Conservation (phyloP, 2,329 filamentous ascomycete species). For the Cordyceps cicadae region DNA sequence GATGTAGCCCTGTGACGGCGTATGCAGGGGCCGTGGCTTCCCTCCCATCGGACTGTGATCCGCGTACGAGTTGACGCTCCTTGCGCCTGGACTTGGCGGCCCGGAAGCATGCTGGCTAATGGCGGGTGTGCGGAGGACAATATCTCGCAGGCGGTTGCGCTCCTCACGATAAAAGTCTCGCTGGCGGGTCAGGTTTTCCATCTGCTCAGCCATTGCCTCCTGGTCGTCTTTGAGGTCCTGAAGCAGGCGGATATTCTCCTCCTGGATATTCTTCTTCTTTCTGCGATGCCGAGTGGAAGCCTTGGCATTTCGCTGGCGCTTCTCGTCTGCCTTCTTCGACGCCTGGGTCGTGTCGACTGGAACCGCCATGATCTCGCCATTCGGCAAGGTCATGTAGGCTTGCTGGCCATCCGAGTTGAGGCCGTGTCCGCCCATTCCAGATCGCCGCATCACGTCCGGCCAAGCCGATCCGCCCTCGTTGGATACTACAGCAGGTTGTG, state of each 20-base stretch:
- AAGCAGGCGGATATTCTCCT: slow-evolving; percentile 61
- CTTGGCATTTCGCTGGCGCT: slow-evolving; percentile 74
- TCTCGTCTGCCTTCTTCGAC: slow-evolving; percentile 76
- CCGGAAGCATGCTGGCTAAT: slow-evolving; percentile 45
- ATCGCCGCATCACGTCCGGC: slow-evolving; percentile 26
- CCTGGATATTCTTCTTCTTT: slow-evolving; percentile 74
- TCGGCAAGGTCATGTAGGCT: slow-evolving; percentile 31
- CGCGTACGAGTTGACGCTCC: slow-evolving; percentile 28
- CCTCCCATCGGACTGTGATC: slow-evolving; percentile 28
- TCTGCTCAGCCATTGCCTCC: slow-evolving; percentile 50
- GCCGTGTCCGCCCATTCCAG: slow-evolving; percentile 20
- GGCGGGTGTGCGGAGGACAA: slow-evolving; percentile 52
- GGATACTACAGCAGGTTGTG: slow-evolving; percentile 15
- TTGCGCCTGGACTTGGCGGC: slow-evolving; percentile 41
- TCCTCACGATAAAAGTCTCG: slow-evolving; percentile 67
- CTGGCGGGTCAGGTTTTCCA: slow-evolving; percentile 51
- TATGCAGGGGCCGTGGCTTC: slow-evolving; percentile 20
- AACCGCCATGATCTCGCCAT: slow-evolving; percentile 42
- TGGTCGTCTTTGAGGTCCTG: slow-evolving; percentile 60
- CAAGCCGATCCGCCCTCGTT: slow-evolving; percentile 21
- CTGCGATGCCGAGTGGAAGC: slow-evolving; percentile 76
- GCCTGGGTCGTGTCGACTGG: slow-evolving; percentile 74
- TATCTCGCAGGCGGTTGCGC: slow-evolving; percentile 61
- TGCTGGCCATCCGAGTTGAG: slow-evolving; percentile 27
- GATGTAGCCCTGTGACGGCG: slow-evolving; percentile 26